These are phyloP conservation scores for Podospora tetraspora DNA, from an alignment of 495 filamentous ascomycete species.

Conservation along the genomic window DNA sequence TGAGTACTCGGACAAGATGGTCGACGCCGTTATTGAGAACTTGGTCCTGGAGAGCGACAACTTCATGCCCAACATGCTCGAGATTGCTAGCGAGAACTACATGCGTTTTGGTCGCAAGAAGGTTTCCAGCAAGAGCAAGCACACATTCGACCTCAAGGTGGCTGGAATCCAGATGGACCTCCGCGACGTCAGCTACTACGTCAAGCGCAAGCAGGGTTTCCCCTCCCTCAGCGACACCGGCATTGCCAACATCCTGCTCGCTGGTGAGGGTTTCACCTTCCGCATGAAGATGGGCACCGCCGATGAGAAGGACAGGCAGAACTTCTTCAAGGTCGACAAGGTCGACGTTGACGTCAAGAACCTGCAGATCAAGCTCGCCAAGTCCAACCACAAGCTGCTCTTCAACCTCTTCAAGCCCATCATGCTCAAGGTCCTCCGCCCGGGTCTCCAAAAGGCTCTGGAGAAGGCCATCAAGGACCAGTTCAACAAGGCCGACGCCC, in stretches of 20 bases:
- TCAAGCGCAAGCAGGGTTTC: slow-evolving; percentile 95
- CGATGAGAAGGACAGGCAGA: slow-evolving; percentile 65
- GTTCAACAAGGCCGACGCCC: slow-evolving; percentile 62
- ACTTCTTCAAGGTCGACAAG: slow-evolving; percentile 93
- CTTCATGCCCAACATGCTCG: slow-evolving; percentile 89
- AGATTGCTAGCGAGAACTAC: slow-evolving; percentile 90
- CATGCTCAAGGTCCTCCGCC: slow-evolving; percentile 75
- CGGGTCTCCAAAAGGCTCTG: slow-evolving; percentile 75
- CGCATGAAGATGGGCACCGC: slow-evolving; percentile 83
- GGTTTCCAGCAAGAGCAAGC: slow-evolving; percentile 63
- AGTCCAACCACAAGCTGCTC: slow-evolving; percentile 89
- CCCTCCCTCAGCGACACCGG: slow-evolving; percentile 84
- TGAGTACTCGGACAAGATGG: slow-evolving; percentile 78
- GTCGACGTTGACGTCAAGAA: slow-evolving; percentile 79
- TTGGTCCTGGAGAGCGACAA: slow-evolving; percentile 94
- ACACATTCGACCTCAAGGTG: slow-evolving; percentile 76
- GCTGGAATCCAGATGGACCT: slow-evolving; percentile 88
- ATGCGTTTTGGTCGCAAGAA: slow-evolving; percentile 91
- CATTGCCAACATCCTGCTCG: slow-evolving; percentile 84
- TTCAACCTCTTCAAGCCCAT: slow-evolving; percentile 86
- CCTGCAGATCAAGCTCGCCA: slow-evolving; percentile 82
- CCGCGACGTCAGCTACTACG: slow-evolving; percentile 86
- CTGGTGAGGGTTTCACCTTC: slow-evolving; percentile 84
- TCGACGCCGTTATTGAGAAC: slow-evolving; percentile 91
- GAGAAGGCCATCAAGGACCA: slow-evolving; percentile 83